Percentiles rank a stretch among this genome's conserved stretches.
Conservation (phyloP, 1,139 yeast species). For the Casaregolazyma suthepensis region DNA sequence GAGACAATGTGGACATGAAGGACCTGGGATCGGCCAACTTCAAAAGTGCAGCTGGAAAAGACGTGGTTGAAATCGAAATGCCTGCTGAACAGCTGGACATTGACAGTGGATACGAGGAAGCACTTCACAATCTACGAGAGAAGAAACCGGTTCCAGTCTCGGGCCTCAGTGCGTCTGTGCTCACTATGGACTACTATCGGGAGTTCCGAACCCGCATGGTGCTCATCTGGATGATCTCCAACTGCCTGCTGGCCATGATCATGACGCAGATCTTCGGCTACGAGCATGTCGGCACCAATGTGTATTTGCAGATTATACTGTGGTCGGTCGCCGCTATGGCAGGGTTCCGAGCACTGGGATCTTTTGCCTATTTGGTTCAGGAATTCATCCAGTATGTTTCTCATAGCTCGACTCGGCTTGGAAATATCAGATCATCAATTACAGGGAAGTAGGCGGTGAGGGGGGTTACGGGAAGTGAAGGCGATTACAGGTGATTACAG, state of each 20-base stretch:
- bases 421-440: slow-evolving; percentile 14
- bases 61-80: slow-evolving; percentile 76
- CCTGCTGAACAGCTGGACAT: slow-evolving; percentile 87
- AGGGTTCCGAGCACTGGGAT: slow-evolving; percentile 71
- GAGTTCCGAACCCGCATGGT: slow-evolving; percentile 93
- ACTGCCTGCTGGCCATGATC: slow-evolving; percentile 74
- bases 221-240: slow-evolving; percentile 81
- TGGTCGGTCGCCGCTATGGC: slow-evolving; percentile 90
- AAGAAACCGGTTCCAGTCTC: slow-evolving; percentile 49
- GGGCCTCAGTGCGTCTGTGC: slow-evolving; percentile 48
- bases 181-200: slow-evolving; percentile 85
- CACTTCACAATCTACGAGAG: slow-evolving; percentile 65
- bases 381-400: slow-evolving; percentile 31
- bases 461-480: neutral
- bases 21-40: slow-evolving; percentile 61
- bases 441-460: slow-evolving; percentile 21
- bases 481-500: no score
- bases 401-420: slow-evolving; percentile 21
- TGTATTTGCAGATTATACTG: slow-evolving; percentile 72
- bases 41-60: slow-evolving; percentile 47
- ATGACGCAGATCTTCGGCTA: slow-evolving; percentile 76
- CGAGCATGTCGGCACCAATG: slow-evolving; percentile 58
- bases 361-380: slow-evolving; percentile 56
- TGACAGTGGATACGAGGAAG: slow-evolving; percentile 78
- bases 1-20: slow-evolving; percentile 55